A percentile compares a stretch with the other conserved stretches of the same genome.
phyloP scores from a whole-genome alignment of 306 rosid genomes.

The Inga laurina region DNA sequence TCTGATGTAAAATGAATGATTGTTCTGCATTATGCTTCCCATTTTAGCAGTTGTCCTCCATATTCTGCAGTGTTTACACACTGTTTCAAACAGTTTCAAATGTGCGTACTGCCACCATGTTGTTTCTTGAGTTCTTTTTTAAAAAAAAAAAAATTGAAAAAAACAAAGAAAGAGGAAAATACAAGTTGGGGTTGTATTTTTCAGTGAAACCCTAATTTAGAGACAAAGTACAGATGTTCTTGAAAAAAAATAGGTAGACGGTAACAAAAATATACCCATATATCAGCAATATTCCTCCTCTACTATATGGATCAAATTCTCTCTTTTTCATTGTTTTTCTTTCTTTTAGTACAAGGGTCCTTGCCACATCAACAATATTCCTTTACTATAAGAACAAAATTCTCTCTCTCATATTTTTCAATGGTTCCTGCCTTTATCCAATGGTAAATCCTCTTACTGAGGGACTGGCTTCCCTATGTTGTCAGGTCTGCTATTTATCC shows the following conservation, averaged over 20 bases:
- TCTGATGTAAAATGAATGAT: slow-evolving; percentile 27
- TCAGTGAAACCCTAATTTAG: background rate
- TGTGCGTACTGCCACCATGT: background rate
- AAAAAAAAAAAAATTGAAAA: background rate
- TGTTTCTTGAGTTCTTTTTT: background rate
- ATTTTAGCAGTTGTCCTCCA: slow-evolving; percentile 16
- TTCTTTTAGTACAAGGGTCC: background rate
- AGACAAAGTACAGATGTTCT: slow-evolving; percentile 19
- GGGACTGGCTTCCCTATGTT: too few relatives aligned
- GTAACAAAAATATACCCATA: background rate
- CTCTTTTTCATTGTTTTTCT: background rate
- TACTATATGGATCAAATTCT: background rate
- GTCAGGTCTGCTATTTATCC: too few relatives aligned
- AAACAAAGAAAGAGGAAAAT: background rate
- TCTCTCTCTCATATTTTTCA: background rate
- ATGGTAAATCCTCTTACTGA: background rate
- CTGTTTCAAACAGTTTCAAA: slow-evolving; percentile 26
- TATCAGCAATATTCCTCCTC: background rate
- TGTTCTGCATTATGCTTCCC: slow-evolving; percentile 25
- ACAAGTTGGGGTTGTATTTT: background rate
- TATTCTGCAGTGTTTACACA: slow-evolving; percentile 5
- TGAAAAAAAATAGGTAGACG: slow-evolving; percentile 10
- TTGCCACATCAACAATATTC: background rate
- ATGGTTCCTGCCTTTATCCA: background rate
- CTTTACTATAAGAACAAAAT: background rate